Evolutionary conservation across 306 rosid species (phyloP).

Genomic region (Sindora glabra): DNA sequence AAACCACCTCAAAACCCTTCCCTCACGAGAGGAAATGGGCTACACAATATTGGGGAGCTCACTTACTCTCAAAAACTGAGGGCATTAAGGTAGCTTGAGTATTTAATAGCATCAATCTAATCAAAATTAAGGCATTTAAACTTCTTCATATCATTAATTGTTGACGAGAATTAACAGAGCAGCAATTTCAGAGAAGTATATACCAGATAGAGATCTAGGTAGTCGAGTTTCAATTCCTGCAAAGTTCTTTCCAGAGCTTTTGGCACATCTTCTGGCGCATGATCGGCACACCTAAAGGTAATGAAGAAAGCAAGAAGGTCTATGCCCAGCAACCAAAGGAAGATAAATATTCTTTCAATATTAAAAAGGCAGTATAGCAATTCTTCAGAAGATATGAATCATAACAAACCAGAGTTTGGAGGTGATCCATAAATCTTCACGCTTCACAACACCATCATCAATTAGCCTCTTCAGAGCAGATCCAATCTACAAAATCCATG

Average conservation of each 20-base stretch:
- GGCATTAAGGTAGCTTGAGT: too few relatives aligned
- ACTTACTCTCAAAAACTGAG: too few relatives aligned
- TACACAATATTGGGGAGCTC: too few relatives aligned
- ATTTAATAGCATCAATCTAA: too few relatives aligned
- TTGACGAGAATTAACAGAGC: neutral
- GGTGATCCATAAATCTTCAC: slow-evolving; percentile 68
- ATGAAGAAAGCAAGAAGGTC: neutral
- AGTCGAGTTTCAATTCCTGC: slow-evolving; percentile 61
- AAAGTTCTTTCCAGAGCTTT: slow-evolving; percentile 51
- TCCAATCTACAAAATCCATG: slow-evolving; percentile 41
- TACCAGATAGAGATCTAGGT: slow-evolving; percentile 70
- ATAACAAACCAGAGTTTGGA: slow-evolving; percentile 62
- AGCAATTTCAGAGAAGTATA: neutral
- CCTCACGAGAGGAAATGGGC: too few relatives aligned
- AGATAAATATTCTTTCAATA: too few relatives aligned
- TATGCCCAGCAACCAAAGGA: slow-evolving; percentile 2
- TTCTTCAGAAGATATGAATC: neutral
- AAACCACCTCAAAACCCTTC: too few relatives aligned
- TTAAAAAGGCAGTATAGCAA: too few relatives aligned
- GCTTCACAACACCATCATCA: slow-evolving; percentile 57
- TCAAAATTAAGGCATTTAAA: neutral
- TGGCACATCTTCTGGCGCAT: slow-evolving; percentile 67
- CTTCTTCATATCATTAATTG: neutral
- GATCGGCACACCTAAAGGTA: slow-evolving; percentile 52
- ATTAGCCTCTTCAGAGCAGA: slow-evolving; percentile 49